Evolutionary conservation across 2,329 filamentous ascomycete species (phyloP).

Genomic region (Cladosporium velox): DNA sequence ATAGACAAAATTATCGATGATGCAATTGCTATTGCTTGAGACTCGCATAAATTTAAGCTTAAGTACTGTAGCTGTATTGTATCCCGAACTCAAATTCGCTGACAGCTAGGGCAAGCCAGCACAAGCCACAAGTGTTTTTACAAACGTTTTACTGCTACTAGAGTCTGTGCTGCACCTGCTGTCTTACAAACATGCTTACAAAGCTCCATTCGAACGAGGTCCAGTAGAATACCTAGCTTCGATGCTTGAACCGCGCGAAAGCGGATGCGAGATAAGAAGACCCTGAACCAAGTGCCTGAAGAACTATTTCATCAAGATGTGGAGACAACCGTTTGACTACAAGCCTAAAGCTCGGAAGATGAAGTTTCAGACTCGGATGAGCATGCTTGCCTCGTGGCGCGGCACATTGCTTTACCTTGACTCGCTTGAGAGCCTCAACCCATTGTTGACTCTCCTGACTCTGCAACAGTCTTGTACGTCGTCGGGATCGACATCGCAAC

Average conservation of each 20-base stretch:
- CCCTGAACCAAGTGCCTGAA: not conserved
- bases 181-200: not conserved
- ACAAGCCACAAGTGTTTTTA: too few relatives aligned
- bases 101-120: too few relatives aligned
- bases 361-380: not conserved
- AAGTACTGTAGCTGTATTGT: not conserved
- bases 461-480: not conserved
- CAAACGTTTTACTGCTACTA: not conserved
- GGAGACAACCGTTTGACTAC: constrained; percentile 6
- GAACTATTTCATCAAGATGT: not conserved
- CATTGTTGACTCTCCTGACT: not conserved
- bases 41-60: not conserved
- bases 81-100: too few relatives aligned
- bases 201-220: not conserved
- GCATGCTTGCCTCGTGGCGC: not conserved
- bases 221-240: not conserved
- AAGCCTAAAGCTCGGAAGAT: not conserved
- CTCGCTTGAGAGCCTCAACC: too few relatives aligned
- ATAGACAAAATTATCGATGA: too few relatives aligned
- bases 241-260: not conserved
- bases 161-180: not conserved
- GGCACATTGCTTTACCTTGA: not conserved
- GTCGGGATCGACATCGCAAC: not conserved
- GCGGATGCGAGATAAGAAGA: not conserved
- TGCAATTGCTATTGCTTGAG: too few relatives aligned